A percentile compares a stretch with the other conserved stretches of the same genome.
phyloP scores from a whole-genome alignment of 495 filamentous ascomycete genomes.

The Apiosordaria backusii region DNA sequence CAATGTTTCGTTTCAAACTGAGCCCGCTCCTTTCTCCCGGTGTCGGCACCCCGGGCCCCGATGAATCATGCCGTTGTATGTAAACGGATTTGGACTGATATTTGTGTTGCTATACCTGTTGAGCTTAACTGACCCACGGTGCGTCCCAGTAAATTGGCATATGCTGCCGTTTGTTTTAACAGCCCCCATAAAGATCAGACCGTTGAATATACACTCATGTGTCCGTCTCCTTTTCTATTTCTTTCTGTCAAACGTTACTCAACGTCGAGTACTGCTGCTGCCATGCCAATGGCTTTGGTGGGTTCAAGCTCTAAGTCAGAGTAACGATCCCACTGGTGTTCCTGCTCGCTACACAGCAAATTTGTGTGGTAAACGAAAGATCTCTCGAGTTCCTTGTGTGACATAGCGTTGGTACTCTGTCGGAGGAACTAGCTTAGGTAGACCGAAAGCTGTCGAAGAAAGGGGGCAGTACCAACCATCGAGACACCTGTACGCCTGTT shows the following conservation, averaged over 20 bases:
- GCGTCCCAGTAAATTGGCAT: not conserved
- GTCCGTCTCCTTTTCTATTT: not conserved
- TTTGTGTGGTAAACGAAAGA: not conserved
- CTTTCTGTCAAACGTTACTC: not conserved
- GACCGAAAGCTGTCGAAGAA: not conserved
- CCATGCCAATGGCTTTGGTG: not conserved
- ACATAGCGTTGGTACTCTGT: not conserved
- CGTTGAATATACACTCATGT: not conserved
- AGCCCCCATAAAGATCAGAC: not conserved
- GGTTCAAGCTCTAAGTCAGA: not conserved
- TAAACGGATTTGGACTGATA: not conserved
- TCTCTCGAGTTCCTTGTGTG: not conserved
- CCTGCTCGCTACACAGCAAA: not conserved
- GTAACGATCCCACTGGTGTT: not conserved
- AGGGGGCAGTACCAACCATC: not conserved
- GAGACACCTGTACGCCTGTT: not conserved
- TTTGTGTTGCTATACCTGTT: not conserved
- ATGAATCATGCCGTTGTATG: not conserved
- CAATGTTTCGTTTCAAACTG: slow-evolving; percentile 7
- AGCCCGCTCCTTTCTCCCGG: not conserved
- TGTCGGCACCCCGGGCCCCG: not conserved
- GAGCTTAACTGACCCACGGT: too few relatives aligned
- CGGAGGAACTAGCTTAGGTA: not conserved
- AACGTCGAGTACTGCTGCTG: not conserved
- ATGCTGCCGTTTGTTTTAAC: not conserved